Base-by-base conservation (phyloP, 345 rosid genomes). In the Syzygium aromaticum region DNA sequence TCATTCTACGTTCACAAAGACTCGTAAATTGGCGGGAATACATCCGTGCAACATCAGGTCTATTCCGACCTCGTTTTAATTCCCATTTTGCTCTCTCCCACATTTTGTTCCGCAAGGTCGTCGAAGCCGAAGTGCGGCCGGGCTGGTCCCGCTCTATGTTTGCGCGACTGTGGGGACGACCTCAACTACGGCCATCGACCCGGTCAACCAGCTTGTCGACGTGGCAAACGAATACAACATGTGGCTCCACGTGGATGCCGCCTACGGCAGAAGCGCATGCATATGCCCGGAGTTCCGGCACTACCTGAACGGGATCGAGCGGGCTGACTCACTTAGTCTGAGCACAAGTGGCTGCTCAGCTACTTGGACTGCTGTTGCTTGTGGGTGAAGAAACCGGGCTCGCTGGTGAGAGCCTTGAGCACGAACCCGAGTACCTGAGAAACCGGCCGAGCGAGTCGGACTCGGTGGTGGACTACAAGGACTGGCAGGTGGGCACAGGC, bases 261-360 rank as follows among this genome's bases (percentile, higher is more conserved):
- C 95, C 4, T 90, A 94, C 51, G 91, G 88, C 19, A 93, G 93
- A 15, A 91, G 92, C 51, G 94, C 92, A 6, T 92, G 93, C 86
- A 92, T 94, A 56, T 94, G 95, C 84, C 94, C 95, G 3, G 94
- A 94, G 90, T 90, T 89, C 11, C 77, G 93, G 84, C 90, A 87
- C 85, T 86, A 88, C 90, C 57, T 92, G n/a, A 84, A 91, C 33
- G 92, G 93, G 33, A 85, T 92, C 5, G 94, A 92, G 51, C 89
- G 84, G 57, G 92, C 89, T 27, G 89, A 94, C 67, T 94, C 94
- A 2, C 51, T 92, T 25, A 92, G 93, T 61, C 46, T 92, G 43
- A 92, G 91, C 94, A 92, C 78, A 93, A 93, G 59, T 94, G 95
- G 95, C 89, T 92, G 4, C 94, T 94, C 56, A 90, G 88, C 27